Conservation (phyloP, 179 eudicot genomes). For the Drosera spatulata region DNA sequence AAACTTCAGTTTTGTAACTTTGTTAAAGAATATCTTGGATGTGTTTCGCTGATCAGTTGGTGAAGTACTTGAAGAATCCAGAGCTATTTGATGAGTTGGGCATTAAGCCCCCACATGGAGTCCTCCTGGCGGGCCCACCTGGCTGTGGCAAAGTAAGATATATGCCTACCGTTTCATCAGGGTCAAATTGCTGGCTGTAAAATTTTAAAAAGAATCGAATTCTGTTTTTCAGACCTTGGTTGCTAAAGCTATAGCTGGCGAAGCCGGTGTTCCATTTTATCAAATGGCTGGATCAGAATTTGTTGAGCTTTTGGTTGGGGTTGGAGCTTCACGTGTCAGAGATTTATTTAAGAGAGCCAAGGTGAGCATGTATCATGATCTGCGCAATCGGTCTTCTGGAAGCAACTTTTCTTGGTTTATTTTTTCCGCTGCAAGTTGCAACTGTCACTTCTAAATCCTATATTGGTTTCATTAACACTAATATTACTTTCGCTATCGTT, state of each 20-base stretch:
- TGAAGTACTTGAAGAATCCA: conserved; percentile 87
- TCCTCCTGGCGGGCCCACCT: conserved; percentile 92
- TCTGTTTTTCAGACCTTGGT: conserved; percentile 61
- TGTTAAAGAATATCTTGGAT: conserved; percentile 2
- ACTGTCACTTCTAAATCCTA: no score
- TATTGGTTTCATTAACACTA: no score
- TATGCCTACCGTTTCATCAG: no score
- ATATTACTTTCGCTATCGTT: no score
- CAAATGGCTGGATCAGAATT: conserved; percentile 99
- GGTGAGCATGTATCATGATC: conserved; percentile 25
- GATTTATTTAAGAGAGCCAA: conserved; percentile 96
- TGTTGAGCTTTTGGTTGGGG: conserved; percentile 96
- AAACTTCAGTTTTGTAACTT: not conserved
- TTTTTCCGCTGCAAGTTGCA: no score
- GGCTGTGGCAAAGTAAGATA: conserved; percentile 88
- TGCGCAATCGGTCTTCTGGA: not conserved
- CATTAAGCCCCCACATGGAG: conserved; percentile 97
- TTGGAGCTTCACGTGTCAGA: conserved; percentile 94
- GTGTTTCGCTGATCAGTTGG: conserved; percentile 40
- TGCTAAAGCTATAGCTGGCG: conserved; percentile 99
- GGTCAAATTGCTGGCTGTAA: no score
- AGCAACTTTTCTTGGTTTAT: not conserved
- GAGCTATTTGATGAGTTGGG: conserved; percentile 87
- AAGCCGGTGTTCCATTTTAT: conserved; percentile 98
- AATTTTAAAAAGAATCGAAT: no score